Evolutionary conservation across 371 early-diverging fungal genomes (phyloP).

Genomic region (Mortierella sp.): DNA sequence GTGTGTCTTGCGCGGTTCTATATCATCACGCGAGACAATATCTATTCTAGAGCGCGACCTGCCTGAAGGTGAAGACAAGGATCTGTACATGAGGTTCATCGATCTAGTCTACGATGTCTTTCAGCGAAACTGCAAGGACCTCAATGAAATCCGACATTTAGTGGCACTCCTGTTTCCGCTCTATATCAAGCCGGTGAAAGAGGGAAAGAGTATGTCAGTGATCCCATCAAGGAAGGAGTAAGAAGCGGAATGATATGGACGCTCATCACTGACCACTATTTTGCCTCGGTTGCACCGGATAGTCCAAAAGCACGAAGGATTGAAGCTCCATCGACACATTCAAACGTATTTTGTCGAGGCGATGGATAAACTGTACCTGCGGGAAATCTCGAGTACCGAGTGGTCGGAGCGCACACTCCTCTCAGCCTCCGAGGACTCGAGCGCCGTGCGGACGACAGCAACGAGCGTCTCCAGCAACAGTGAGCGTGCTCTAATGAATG

Average conservation of each 20-base stretch:
- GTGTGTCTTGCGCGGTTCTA: not conserved
- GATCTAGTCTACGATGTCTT: constrained; percentile 82
- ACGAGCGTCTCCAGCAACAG: constrained; percentile 7
- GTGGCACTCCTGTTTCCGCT: constrained; percentile 82
- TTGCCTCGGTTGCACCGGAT: not conserved
- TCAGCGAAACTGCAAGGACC: constrained; percentile 79
- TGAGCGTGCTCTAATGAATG: constrained; percentile 40
- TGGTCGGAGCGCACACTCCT: constrained; percentile 67
- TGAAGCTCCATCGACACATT: constrained; percentile 76
- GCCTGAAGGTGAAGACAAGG: constrained; percentile 63
- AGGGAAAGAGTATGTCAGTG: constrained; percentile 67
- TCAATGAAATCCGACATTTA: constrained; percentile 87
- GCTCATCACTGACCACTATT: no score
- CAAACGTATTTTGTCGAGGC: constrained; percentile 84
- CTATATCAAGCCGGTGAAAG: constrained; percentile 81
- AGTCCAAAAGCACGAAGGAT: constrained; percentile 65
- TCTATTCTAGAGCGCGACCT: constrained; percentile 78
- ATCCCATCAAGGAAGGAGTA: not conserved
- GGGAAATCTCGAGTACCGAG: constrained; percentile 87
- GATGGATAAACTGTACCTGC: constrained; percentile 82
- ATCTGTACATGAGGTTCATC: constrained; percentile 73
- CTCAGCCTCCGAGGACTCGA: constrained; percentile 6
- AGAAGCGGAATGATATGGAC: no score
- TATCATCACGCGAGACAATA: constrained; percentile 61
- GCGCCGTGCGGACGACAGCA: no score